Conservation (phyloP, 202 grass and related monocot species). For the Saccharum hybrid region DNA sequence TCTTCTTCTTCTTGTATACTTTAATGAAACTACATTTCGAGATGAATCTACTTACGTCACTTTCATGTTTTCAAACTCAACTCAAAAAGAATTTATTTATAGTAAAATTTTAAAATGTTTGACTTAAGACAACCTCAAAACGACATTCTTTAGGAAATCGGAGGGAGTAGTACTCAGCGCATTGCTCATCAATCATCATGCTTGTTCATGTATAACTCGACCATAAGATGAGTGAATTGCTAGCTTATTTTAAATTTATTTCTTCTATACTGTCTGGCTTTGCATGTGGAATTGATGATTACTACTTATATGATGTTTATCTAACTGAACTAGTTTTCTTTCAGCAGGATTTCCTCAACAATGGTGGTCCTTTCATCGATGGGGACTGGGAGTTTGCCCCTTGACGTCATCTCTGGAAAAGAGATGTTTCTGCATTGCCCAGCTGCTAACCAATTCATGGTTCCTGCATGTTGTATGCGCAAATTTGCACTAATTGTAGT, state of each 20-base stretch:
- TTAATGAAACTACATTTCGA: no score
- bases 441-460: background rate
- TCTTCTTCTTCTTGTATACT: no score
- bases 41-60: no score
- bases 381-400: background rate
- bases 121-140: no score
- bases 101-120: no score
- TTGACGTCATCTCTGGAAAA: background rate
- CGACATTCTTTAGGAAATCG: no score
- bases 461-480: constrained; percentile 7
- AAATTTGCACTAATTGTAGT: background rate
- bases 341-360: constrained; percentile 23
- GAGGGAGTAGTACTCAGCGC: background rate
- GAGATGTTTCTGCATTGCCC: background rate
- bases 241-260: constrained; percentile 12
- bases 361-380: background rate
- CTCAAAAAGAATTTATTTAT: no score
- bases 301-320: no score
- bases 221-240: background rate
- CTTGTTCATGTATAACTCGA: background rate
- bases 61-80: no score
- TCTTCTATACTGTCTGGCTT: background rate
- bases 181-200: background rate
- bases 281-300: background rate
- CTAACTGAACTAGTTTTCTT: background rate